Conservation (phyloP, 2,329 filamentous ascomycete species). For the Monosporascus sp. region DNA sequence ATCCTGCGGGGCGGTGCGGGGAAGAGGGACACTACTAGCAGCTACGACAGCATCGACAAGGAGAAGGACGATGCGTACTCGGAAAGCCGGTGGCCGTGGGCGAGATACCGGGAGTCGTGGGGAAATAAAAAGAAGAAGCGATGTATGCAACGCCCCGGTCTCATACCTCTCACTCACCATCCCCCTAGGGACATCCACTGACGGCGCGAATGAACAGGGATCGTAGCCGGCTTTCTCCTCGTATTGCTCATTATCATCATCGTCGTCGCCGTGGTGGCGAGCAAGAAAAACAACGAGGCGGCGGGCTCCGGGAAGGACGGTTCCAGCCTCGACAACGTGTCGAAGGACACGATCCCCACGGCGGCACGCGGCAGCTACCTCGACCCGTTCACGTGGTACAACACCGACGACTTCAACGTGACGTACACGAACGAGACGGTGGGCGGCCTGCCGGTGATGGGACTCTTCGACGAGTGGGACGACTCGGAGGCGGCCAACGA, state of each 20-base stretch:
- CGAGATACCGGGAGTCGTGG: slow-evolving; percentile 12
- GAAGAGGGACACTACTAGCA: slow-evolving; percentile 28
- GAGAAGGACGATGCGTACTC: slow-evolving; percentile 38
- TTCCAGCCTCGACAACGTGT: slow-evolving; percentile 47
- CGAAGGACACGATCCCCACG: slow-evolving; percentile 53
- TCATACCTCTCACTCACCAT: background rate
- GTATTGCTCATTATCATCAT: slow-evolving; percentile 62
- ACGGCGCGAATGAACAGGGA: slow-evolving; percentile 38
- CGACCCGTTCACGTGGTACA: slow-evolving; percentile 88
- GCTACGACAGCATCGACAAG: slow-evolving; percentile 46
- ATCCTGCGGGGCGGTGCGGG: slow-evolving; percentile 37
- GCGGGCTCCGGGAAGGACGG: slow-evolving; percentile 20
- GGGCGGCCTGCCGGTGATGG: slow-evolving; percentile 86
- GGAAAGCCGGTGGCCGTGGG: slow-evolving; percentile 17
- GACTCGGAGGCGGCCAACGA: slow-evolving; percentile 74
- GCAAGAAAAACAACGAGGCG: slow-evolving; percentile 47
- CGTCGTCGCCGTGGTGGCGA: slow-evolving; percentile 59
- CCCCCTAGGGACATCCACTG: background rate
- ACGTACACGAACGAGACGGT: slow-evolving; percentile 85
- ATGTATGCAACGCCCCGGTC: slow-evolving; percentile 40
- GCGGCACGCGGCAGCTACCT: slow-evolving; percentile 69
- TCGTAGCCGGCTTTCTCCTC: slow-evolving; percentile 48
- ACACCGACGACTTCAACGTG: slow-evolving; percentile 86
- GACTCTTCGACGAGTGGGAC: slow-evolving; percentile 79
- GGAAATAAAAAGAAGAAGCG: slow-evolving; percentile 55